Percentiles rank a stretch among this genome's conserved stretches.
Evolutionary conservation across 305 asterid species (phyloP).

Genomic region (Fraxinus greggii): DNA sequence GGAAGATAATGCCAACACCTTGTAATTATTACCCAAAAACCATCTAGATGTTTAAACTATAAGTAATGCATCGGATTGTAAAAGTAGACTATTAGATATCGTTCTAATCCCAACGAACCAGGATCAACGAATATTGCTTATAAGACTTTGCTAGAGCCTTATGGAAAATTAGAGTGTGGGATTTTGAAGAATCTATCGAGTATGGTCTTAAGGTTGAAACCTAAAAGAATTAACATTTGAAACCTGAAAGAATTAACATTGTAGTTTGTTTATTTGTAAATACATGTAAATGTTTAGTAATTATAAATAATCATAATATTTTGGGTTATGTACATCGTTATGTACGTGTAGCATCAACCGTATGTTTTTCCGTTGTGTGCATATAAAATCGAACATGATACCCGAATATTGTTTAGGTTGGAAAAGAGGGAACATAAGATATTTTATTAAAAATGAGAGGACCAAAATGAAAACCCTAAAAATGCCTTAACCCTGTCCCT

Average conservation of each 20-base stretch:
- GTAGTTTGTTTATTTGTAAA: too few species aligned
- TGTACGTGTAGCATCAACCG: too few species aligned
- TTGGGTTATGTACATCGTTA: too few species aligned
- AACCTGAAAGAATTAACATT: not conserved
- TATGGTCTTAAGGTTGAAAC: not conserved
- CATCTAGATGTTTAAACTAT: not conserved
- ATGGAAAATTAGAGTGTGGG: not conserved
- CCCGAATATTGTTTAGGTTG: slow-evolving; percentile 14
- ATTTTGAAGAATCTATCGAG: not conserved
- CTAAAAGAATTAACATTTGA: too few species aligned
- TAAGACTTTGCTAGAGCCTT: not conserved
- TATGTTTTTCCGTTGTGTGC: not conserved
- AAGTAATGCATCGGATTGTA: not conserved
- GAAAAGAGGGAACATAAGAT: slow-evolving; percentile 22
- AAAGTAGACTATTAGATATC: not conserved
- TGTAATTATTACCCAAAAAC: too few species aligned
- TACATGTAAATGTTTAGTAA: not conserved
- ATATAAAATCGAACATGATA: not conserved
- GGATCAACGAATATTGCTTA: not conserved
- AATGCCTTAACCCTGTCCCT: slow-evolving; percentile 21
- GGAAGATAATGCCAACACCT: not conserved
- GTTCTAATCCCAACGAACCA: not conserved
- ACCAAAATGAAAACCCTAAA: slow-evolving; percentile 32
- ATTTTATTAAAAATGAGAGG: slow-evolving; percentile 24
- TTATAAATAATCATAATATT: too few species aligned